A percentile compares a stretch with the other conserved stretches of the same genome.
Conservation (phyloP, 1,284 basidiomycete genomes). For the Irpex sp. region DNA sequence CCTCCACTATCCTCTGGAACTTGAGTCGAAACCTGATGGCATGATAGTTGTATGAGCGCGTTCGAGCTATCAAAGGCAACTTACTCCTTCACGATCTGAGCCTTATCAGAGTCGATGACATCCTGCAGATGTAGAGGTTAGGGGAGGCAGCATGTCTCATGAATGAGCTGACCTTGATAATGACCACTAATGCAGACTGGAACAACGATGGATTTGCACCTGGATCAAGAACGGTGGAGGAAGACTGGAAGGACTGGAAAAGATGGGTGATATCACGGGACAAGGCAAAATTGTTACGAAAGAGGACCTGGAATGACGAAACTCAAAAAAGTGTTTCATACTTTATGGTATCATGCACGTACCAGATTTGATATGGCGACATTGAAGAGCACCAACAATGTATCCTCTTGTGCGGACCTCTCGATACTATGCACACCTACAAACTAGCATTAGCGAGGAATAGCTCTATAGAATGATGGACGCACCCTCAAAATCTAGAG, state of each 20-base stretch:
- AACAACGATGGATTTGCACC: conserved; percentile 55
- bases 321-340: too few relatives aligned
- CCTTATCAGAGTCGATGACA: conserved; percentile 53
- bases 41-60: too few relatives aligned
- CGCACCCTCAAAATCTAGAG: conserved; percentile 61
- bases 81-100: conserved; percentile 52
- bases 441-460: too few relatives aligned
- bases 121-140: conserved; percentile 34
- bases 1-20: conserved; percentile 52
- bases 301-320: conserved; percentile 41
- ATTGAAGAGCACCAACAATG: conserved; percentile 59
- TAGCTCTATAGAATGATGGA: too few relatives aligned
- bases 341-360: conserved; percentile 1
- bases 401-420: conserved; percentile 60
- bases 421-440: conserved; percentile 63
- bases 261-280: conserved; percentile 55
- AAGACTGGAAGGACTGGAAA: conserved; percentile 65
- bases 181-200: conserved; percentile 55
- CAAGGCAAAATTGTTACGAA: conserved; percentile 63
- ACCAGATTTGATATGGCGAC: conserved; percentile 64
- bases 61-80: background rate
- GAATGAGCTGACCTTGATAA: conserved; percentile 64
- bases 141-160: background rate
- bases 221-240: conserved; percentile 55
- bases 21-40: conserved; percentile 53